Conservation (phyloP, 2,329 filamentous ascomycete genomes). For the Venturia pyrina region DNA sequence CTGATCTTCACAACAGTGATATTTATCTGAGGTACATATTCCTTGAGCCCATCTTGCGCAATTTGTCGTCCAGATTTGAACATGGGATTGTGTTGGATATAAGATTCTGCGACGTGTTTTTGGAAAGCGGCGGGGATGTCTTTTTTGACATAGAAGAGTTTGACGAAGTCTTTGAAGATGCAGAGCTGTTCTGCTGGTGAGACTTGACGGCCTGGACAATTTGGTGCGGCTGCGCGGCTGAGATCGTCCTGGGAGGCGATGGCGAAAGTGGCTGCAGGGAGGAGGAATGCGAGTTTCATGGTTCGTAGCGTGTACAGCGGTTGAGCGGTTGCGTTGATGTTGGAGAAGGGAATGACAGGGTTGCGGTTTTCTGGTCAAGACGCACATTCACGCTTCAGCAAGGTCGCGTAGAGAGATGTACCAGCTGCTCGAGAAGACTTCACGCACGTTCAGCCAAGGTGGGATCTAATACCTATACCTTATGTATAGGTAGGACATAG, state of each 20-base stretch:
- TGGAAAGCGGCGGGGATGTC: not conserved
- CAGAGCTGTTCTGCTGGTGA: slow-evolving; percentile 5
- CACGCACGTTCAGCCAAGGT: too few species aligned
- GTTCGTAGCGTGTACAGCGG: not conserved
- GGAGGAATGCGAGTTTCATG: not conserved
- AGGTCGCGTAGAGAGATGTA: too few species aligned
- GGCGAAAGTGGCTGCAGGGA: not conserved
- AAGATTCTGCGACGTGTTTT: slow-evolving; percentile 7
- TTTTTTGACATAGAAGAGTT: not conserved
- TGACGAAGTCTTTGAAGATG: slow-evolving; percentile 9
- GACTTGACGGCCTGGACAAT: slow-evolving; percentile 3
- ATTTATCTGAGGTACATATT: not conserved
- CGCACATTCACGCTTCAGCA: not conserved
- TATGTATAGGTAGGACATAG: too few species aligned
- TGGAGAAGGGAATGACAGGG: too few species aligned
- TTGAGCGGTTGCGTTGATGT: not conserved
- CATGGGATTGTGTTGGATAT: slow-evolving; percentile 9
- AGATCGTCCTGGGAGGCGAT: not conserved
- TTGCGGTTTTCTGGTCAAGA: too few species aligned
- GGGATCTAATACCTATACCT: too few species aligned
- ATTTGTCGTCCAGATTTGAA: not conserved
- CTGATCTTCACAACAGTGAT: slow-evolving; percentile 2
- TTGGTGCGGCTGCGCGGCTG: not conserved
- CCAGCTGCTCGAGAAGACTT: too few species aligned
- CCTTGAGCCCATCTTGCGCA: not conserved